Evolutionary conservation across 139 green algal species (phyloP).

Genomic region (Tetradesmus lagerheimii): DNA sequence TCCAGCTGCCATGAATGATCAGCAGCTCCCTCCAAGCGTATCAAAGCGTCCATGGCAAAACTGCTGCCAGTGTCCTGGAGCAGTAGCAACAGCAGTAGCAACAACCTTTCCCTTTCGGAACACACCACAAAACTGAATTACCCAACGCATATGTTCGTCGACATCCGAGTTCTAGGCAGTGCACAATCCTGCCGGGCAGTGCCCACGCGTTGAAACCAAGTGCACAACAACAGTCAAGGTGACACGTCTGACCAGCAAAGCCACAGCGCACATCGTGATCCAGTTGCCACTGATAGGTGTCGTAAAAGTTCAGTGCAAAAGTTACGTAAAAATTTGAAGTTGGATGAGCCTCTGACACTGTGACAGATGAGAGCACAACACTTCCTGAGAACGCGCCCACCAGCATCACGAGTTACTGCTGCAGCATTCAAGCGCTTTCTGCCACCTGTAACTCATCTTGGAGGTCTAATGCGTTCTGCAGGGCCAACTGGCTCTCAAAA

Average conservation of each 20-base stretch:
- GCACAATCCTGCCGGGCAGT: too few species aligned
- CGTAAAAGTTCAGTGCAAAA: too few species aligned
- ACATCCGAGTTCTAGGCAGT: too few species aligned
- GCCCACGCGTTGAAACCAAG: not conserved
- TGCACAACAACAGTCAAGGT: not conserved
- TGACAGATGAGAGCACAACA: not conserved
- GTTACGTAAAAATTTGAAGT: too few species aligned
- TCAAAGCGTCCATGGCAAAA: not conserved
- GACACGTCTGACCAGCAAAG: not conserved
- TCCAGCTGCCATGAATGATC: not conserved
- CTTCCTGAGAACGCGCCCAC: not conserved
- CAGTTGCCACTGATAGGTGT: too few species aligned
- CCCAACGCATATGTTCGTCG: too few species aligned
- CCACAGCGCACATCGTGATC: not conserved
- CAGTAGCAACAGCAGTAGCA: not conserved
- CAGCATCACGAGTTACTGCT: not conserved
- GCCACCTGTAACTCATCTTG: too few species aligned
- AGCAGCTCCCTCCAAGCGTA: not conserved
- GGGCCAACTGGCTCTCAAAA: not conserved
- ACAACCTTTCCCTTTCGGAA: not conserved
- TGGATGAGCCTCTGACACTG: not conserved
- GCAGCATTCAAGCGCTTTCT: not conserved
- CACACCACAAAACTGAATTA: not conserved
- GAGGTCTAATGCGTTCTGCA: not conserved
- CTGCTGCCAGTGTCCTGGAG: not conserved